Base-by-base conservation (phyloP, 1,284 basidiomycete genomes). In the Agaricales sp. region DNA sequence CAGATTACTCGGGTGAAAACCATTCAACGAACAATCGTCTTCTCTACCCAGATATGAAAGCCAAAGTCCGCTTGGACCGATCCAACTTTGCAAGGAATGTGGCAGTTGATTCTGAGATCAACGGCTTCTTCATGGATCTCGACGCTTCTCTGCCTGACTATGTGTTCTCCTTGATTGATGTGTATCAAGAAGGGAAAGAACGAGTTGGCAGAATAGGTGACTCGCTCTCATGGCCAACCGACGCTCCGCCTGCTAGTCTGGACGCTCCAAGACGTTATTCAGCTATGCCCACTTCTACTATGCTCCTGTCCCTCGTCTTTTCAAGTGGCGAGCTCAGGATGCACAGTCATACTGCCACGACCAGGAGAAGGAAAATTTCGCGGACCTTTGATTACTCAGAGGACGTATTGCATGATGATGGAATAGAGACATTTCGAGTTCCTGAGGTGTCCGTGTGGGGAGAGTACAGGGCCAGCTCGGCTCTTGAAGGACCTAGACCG, bases 381-480 rank as follows among this genome's bases (percentile, higher is more conserved):
- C 61, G 61, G 45, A 53, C 62, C 16, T 63, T 65, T 46, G 75
- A 79, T 30, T 63, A 65, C n/a, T 60, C 65, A 2, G 75, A 78
- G 39, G 70, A 75, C 37, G 66, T 72, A 47, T 63, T 72, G n/a
- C 64, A 71, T 13, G 69, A 70, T 20, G 55, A 68, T 12, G 78
- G 71, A 25, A 73, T 71, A 11, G 86, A 88, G 52, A 65, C 78
- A 3, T 82, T 89, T 63, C 77, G 74, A 52, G 72, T 95, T 4
- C 92, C 92, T 0, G 77, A 80, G 11, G 74, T 95, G 3, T 86
- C 90, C 11, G 79, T 90, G 2, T 94, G 87, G 87, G 72, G 78
- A 20, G 89, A 93, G 61, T 92, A 87, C 62, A 77, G 77, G 21
- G 76, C 82, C 11, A 73, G 71, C 1, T 67, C 75, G 4, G 63